phyloP scores from a whole-genome alignment of 441 rosid genomes.

The Sinapis alba region DNA sequence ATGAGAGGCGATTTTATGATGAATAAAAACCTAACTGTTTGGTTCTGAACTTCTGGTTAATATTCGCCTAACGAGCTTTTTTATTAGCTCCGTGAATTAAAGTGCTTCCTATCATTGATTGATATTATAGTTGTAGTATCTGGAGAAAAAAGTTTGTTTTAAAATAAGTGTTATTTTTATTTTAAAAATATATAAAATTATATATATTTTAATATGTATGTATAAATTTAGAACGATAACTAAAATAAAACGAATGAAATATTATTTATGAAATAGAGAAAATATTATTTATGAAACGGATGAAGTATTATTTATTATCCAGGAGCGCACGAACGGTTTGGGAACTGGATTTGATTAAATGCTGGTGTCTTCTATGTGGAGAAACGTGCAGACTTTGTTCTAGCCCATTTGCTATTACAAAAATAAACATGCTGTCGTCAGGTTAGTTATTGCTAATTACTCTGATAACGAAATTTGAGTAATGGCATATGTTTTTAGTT shows the following conservation, averaged over 20 bases:
- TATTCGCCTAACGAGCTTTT: not conserved
- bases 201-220: too few relatives aligned
- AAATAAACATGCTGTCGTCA: conserved; percentile 6
- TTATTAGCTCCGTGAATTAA: not conserved
- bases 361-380: conserved; percentile 14
- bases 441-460: not conserved
- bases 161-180: too few relatives aligned
- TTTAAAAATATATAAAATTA: too few relatives aligned
- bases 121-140: not conserved
- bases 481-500: conserved; percentile 27
- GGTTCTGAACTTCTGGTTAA: not conserved
- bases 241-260: too few relatives aligned
- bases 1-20: not conserved
- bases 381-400: conserved; percentile 21
- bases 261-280: too few relatives aligned
- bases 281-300: too few relatives aligned
- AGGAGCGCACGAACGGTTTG: conserved; percentile 16
- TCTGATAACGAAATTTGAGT: not conserved
- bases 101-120: not conserved
- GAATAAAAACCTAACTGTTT: not conserved
- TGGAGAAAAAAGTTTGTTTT: too few relatives aligned
- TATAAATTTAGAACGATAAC: too few relatives aligned
- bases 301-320: not conserved
- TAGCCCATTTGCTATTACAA: not conserved
- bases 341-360: conserved; percentile 15